phyloP scores from a whole-genome alignment of 2,329 filamentous ascomycete species.

The Colletotrichum lini region DNA sequence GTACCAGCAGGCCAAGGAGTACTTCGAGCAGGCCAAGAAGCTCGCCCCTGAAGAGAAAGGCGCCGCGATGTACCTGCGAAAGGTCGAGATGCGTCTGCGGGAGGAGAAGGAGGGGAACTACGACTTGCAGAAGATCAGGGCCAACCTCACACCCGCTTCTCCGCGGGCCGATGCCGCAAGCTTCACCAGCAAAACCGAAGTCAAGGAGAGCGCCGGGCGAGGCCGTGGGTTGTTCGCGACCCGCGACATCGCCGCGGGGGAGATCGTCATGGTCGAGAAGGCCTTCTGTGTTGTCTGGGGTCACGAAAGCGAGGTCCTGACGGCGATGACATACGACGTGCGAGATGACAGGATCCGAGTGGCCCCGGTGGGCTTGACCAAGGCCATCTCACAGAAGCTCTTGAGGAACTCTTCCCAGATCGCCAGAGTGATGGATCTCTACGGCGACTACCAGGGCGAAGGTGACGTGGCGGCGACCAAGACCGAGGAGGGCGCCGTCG shows the following conservation, averaged over 20 bases:
- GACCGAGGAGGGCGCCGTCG: conserved; percentile 45
- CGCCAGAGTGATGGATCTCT: conserved; percentile 44
- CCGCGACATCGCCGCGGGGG: conserved; percentile 48
- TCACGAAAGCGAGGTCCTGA: conserved; percentile 49
- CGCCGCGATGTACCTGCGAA: conserved; percentile 43
- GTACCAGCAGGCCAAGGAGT: conserved; percentile 45
- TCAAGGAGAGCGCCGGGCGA: conserved; percentile 46
- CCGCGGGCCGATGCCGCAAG: conserved; percentile 51
- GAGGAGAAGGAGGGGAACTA: conserved; percentile 46
- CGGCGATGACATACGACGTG: conserved; percentile 51
- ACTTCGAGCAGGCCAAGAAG: conserved; percentile 45
- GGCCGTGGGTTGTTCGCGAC: conserved; percentile 57
- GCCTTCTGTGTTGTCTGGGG: conserved; percentile 51
- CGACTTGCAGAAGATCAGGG: conserved; percentile 45
- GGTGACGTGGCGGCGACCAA: conserved; percentile 8
- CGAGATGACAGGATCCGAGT: conserved; percentile 50
- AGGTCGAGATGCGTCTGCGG: conserved; percentile 44
- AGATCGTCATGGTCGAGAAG: conserved; percentile 56
- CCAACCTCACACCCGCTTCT: conserved; percentile 46
- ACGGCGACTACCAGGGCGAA: conserved; percentile 48
- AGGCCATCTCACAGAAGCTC: conserved; percentile 46
- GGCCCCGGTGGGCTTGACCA: conserved; percentile 51
- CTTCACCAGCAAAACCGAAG: conserved; percentile 47
- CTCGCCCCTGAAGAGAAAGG: conserved; percentile 47
- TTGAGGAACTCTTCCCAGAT: conserved; percentile 48